Evolutionary conservation across 2,329 filamentous ascomycete genomes (phyloP).

Genomic region (Cercospora canescens): DNA sequence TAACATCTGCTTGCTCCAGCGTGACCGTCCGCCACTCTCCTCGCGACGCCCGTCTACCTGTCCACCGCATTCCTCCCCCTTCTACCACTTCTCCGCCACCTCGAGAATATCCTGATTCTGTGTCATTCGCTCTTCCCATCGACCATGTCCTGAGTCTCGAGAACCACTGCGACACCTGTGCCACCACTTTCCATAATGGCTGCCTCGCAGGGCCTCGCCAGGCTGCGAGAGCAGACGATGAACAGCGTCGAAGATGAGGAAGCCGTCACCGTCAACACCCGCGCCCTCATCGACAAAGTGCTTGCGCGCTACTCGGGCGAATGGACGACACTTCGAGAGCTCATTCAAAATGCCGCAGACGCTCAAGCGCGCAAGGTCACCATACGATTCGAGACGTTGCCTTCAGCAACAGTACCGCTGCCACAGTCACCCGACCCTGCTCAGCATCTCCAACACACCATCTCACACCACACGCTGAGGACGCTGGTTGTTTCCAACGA

Average conservation of each 20-base stretch:
- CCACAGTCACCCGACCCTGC: constrained; percentile 67
- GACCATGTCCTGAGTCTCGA: constrained; percentile 3
- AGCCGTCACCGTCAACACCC: constrained; percentile 95
- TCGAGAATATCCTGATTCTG: neutral
- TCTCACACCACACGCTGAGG: constrained; percentile 81
- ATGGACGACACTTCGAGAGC: constrained; percentile 83
- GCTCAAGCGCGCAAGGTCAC: constrained; percentile 86
- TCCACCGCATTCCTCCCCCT: neutral
- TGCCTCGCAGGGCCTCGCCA: constrained; percentile 31
- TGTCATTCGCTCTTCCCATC: neutral
- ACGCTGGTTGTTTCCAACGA: constrained; percentile 92
- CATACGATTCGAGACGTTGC: constrained; percentile 88
- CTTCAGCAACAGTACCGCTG: constrained; percentile 73
- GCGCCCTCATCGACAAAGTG: constrained; percentile 96
- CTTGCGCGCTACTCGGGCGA: constrained; percentile 94
- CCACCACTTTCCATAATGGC: constrained; percentile 18
- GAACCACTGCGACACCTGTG: neutral
- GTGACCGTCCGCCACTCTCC: neutral
- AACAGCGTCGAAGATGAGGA: constrained; percentile 87
- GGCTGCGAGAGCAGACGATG: constrained; percentile 81
- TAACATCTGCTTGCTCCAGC: neutral
- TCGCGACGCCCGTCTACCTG: neutral
- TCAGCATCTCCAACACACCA: constrained; percentile 75
- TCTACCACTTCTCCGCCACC: constrained; percentile 4
- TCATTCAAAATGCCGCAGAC: constrained; percentile 98